phyloP scores from a whole-genome alignment of 2,329 filamentous ascomycete genomes.

The Talaromyces rugulosus region DNA sequence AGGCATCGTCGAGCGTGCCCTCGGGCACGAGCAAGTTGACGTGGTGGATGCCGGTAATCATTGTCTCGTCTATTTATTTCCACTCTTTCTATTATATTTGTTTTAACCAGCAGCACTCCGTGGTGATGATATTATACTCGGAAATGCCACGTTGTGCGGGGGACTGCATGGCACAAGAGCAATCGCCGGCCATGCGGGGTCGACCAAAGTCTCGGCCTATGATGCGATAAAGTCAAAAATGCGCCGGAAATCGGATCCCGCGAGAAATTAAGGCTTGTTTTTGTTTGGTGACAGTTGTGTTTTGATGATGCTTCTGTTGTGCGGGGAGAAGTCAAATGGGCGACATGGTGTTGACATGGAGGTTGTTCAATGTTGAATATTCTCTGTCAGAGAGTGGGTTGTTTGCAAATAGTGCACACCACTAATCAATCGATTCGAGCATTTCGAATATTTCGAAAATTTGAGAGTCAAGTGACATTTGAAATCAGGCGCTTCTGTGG shows the following conservation, averaged over 20 bases:
- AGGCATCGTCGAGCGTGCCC: conserved; percentile 49
- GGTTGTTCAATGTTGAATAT: too few relatives aligned
- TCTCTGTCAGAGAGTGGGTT: too few relatives aligned
- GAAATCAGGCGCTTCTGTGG: too few relatives aligned
- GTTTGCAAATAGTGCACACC: too few relatives aligned
- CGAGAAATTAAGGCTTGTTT: neutral
- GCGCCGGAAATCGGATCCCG: neutral
- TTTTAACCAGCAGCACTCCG: too few relatives aligned
- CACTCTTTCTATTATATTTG: too few relatives aligned
- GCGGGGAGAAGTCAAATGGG: too few relatives aligned
- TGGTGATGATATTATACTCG: neutral
- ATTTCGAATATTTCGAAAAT: too few relatives aligned
- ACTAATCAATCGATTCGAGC: too few relatives aligned
- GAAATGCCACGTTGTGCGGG: neutral
- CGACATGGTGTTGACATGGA: too few relatives aligned
- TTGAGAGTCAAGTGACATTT: too few relatives aligned
- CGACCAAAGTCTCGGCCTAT: neutral
- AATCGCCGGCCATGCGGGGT: neutral
- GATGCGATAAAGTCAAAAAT: neutral
- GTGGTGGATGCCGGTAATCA: conserved; percentile 55
- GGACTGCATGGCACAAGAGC: too few relatives aligned
- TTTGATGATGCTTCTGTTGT: neutral
- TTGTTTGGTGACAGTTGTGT: neutral
- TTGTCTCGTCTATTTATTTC: conserved; percentile 14
- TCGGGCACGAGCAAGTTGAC: conserved; percentile 56